A percentile compares a stretch with the other conserved stretches of the same genome.
These are phyloP conservation scores for Phoma sp. DNA, from an alignment of 2,329 filamentous ascomycete genomes.

Conservation along the genomic window DNA sequence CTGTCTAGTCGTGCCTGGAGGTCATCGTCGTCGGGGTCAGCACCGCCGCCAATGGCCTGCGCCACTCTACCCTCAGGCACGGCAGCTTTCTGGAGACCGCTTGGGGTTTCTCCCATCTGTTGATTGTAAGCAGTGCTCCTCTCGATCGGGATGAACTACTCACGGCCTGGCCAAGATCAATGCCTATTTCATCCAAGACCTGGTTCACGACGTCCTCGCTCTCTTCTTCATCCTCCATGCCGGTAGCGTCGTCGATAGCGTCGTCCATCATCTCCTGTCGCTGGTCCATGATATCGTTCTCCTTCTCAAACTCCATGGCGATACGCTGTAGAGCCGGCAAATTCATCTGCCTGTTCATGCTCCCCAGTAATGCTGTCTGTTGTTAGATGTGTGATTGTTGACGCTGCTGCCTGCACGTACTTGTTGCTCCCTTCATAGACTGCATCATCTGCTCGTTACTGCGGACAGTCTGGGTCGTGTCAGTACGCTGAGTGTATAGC, in stretches of 20 bases:
- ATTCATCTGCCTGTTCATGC: conserved; percentile 99
- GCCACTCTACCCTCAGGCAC: conserved; percentile 81
- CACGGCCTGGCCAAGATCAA: conserved; percentile 90
- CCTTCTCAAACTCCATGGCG: conserved; percentile 98
- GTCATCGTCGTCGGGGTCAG: conserved; percentile 87
- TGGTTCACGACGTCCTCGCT: conserved; percentile 97
- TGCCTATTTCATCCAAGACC: conserved; percentile 94
- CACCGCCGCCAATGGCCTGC: conserved; percentile 79
- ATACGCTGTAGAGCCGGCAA: conserved; percentile 93
- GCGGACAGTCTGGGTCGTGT: conserved; percentile 76
- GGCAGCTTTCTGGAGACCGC: conserved; percentile 76
- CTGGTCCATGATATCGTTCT: conserved; percentile 99
- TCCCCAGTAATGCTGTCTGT: conserved; percentile 74
- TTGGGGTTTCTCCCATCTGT: conserved; percentile 90
- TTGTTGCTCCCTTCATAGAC: conserved; percentile 96
- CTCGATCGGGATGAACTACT: conserved; percentile 44
- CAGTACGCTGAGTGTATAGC: conserved; percentile 15
- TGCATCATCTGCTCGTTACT: conserved; percentile 99
- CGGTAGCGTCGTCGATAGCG: conserved; percentile 95
- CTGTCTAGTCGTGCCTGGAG: conserved; percentile 93
- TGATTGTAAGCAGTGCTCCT: conserved; percentile 19
- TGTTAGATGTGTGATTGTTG: conserved; percentile 20
- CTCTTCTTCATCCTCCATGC: conserved; percentile 89
- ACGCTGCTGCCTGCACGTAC: conserved; percentile 23
- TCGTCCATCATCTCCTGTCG: conserved; percentile 99